Evolutionary conservation across 2,329 filamentous ascomycete genomes (phyloP).

Genomic region (Phaeosphaeriaceae sp.): DNA sequence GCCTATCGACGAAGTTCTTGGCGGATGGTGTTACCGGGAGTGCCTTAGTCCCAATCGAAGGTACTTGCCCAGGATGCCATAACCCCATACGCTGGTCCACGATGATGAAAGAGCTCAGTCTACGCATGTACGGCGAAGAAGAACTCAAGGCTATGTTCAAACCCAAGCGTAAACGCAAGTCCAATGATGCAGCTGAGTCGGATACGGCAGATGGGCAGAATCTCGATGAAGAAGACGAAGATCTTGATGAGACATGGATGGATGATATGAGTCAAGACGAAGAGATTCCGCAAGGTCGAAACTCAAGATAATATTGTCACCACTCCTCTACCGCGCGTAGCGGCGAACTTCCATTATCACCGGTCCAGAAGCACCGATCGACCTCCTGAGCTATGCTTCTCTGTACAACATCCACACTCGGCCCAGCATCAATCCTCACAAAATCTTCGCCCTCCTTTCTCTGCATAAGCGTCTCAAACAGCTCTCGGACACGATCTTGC

Average conservation of each 20-base stretch:
- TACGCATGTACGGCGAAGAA: constrained; percentile 73
- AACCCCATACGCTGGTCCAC: constrained; percentile 71
- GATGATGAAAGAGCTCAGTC: constrained; percentile 81
- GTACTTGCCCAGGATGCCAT: constrained; percentile 74
- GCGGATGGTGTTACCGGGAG: constrained; percentile 44
- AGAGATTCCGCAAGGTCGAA: constrained; percentile 10
- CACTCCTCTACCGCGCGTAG: constrained; percentile 39
- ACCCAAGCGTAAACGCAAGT: constrained; percentile 50
- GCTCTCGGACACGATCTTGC: constrained; percentile 76
- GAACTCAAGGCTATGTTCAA: constrained; percentile 74
- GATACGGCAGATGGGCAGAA: constrained; percentile 20
- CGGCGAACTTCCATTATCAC: constrained; percentile 25
- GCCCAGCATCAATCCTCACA: constrained; percentile 61
- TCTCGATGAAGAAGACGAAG: constrained; percentile 35
- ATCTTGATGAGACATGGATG: constrained; percentile 45
- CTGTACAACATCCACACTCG: constrained; percentile 59
- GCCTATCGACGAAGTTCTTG: constrained; percentile 61
- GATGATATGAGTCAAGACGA: constrained; percentile 41
- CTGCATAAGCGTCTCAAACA: constrained; percentile 67
- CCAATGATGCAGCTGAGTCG: constrained; percentile 25
- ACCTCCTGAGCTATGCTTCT: constrained; percentile 36
- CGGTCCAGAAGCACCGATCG: constrained; percentile 28
- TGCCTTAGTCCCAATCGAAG: constrained; percentile 69
- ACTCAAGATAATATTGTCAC: constrained; percentile 18
- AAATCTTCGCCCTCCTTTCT: constrained; percentile 60